Evolutionary conservation across 1,284 basidiomycete species (phyloP), one percentile per base, ranked within the genome.

Genomic region (Coniferiporia sulphurascens): DNA sequence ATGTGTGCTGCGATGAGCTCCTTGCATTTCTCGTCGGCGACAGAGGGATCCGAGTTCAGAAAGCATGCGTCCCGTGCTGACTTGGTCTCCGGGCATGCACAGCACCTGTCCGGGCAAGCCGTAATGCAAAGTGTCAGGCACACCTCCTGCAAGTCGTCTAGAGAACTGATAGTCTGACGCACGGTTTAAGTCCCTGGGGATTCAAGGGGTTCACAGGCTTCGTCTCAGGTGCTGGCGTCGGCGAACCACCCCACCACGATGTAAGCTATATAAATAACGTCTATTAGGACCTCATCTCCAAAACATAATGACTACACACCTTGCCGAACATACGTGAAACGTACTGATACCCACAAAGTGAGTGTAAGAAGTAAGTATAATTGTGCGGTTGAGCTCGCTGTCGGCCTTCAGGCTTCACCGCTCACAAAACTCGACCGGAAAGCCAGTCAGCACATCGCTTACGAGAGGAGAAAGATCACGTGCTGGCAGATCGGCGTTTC

Each of bases 81-180:
- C 74, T 99, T 99, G 0, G 95, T 97, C 67, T 95, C 84, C 12
- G 95, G 94, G 73, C 95, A 99, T 49, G 95, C 95, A 69, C 95
- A 98, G 70, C 95, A 98, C 64, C 88, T 94, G 64, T 32, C 50
- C 32, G 17, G 48, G 19, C 13, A 34, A 15, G 38, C n/a, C 34
- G 50, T 22, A 58, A 17, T 38, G 35, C 12, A 45, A 55, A 27
- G 41, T 19, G 41, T 43, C 6, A 48, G n/a, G 27, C 36, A 46
- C 38, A 46, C 49, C 17, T 9, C 12, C 35, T n/a, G 13, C 15
- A 45, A 12, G 15, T 32, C 2, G 5, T 5, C 27, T 38, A 17
- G 17, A 35, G 49, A 35, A 46, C 10, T 49, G 44, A 54, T 22
- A 45, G n/a, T 36, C 13, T 13, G 27, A 81, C 91, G 66, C 71